A percentile compares a stretch with the other conserved stretches of the same genome.
Conservation (phyloP, 371 early-diverging fungal genomes). For the Chytridium lagenaria region DNA sequence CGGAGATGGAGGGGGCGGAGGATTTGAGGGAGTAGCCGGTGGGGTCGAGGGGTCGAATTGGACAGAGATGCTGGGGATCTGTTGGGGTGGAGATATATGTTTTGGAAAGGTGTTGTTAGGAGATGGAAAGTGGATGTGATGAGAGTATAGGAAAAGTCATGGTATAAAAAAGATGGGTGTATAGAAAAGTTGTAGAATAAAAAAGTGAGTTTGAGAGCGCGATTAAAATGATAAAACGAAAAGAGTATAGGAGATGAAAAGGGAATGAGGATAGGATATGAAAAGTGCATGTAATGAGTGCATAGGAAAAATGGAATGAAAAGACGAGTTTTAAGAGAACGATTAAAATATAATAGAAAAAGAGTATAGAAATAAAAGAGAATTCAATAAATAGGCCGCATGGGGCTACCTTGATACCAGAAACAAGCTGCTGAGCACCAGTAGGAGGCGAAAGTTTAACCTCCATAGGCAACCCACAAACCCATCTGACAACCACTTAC, state of each 20-base stretch:
- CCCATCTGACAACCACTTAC: constrained; percentile 24
- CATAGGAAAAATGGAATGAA: too few relatives aligned
- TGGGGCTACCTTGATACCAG: constrained; percentile 17
- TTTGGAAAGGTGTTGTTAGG: constrained; percentile 2
- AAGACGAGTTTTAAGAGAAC: too few relatives aligned
- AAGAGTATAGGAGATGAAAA: background rate
- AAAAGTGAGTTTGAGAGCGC: too few relatives aligned
- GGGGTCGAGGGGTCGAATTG: constrained; percentile 18
- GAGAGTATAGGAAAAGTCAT: too few relatives aligned
- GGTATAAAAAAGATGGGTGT: too few relatives aligned
- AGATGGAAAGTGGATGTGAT: too few relatives aligned
- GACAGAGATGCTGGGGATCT: constrained; percentile 21
- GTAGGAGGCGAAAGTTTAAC: constrained; percentile 11
- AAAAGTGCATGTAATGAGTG: too few relatives aligned
- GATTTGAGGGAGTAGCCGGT: constrained; percentile 8
- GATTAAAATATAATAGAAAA: too few relatives aligned
- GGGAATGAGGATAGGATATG: background rate
- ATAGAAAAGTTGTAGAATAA: too few relatives aligned
- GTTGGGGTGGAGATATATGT: background rate
- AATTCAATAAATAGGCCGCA: too few relatives aligned
- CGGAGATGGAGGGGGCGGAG: constrained; percentile 17
- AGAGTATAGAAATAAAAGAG: background rate
- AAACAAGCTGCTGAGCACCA: constrained; percentile 8
- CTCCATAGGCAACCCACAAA: constrained; percentile 16
- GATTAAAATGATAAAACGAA: too few relatives aligned